Evolutionary conservation across 108 stramenopile genomes (phyloP).

Genomic region (Thalassiosira profunda): DNA sequence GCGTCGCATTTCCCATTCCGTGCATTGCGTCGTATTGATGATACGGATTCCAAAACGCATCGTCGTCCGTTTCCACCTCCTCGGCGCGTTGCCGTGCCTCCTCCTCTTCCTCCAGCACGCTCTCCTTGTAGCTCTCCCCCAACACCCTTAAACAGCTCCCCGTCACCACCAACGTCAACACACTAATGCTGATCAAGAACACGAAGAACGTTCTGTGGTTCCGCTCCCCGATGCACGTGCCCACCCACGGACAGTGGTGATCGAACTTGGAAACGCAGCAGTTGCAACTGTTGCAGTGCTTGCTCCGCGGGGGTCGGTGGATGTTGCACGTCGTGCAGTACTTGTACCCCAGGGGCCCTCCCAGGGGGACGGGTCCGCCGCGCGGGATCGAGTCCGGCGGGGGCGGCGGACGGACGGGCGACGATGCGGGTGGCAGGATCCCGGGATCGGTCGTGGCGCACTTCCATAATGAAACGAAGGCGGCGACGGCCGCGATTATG

Average conservation of each 20-base stretch:
- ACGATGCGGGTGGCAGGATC: slow-evolving; percentile 75
- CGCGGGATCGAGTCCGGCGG: slow-evolving; percentile 45
- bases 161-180: slow-evolving; percentile 62
- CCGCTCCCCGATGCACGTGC: slow-evolving; percentile 95
- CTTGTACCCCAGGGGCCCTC: slow-evolving; percentile 82
- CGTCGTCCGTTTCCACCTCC: not conserved
- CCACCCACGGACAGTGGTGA: slow-evolving; percentile 94
- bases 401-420: slow-evolving; percentile 68
- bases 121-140: slow-evolving; percentile 40
- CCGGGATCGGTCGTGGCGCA: slow-evolving; percentile 87
- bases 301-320: slow-evolving; percentile 88
- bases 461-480: slow-evolving; percentile 70
- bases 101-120: slow-evolving; percentile 12
- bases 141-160: slow-evolving; percentile 53
- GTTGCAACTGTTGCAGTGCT: slow-evolving; percentile 97
- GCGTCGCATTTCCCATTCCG: not conserved
- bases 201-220: slow-evolving; percentile 90
- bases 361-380: slow-evolving; percentile 56
- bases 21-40: not conserved
- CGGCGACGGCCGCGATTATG: slow-evolving; percentile 28
- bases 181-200: slow-evolving; percentile 69
- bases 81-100: not conserved
- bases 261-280: slow-evolving; percentile 94
- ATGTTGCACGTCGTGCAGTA: slow-evolving; percentile 92
- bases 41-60: not conserved